Evolutionary conservation across 495 filamentous ascomycete genomes (phyloP).

Genomic region (Rhypophila decipiens): DNA sequence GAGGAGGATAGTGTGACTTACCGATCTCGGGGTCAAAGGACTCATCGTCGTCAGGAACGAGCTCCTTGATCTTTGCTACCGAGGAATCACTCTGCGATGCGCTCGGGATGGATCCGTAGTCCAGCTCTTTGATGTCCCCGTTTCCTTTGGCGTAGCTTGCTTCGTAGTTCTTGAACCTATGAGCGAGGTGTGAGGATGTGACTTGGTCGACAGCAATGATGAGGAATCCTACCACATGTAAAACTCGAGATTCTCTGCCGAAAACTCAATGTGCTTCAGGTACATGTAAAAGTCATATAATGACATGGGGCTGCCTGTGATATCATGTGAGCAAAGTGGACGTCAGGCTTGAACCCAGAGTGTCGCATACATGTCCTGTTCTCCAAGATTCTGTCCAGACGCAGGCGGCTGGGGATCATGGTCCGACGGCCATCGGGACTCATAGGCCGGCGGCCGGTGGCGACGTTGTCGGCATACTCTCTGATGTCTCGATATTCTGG

Average conservation of each 20-base stretch:
- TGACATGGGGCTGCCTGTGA: conserved; percentile 29
- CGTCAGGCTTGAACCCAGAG: neutral
- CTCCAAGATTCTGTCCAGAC: conserved; percentile 32
- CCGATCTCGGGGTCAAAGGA: conserved; percentile 20
- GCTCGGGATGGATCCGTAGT: conserved; percentile 17
- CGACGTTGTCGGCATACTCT: conserved; percentile 25
- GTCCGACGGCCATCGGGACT: conserved; percentile 24
- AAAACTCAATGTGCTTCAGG: conserved; percentile 34
- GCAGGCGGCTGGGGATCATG: conserved; percentile 28
- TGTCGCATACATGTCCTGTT: conserved; percentile 33
- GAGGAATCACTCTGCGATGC: conserved; percentile 23
- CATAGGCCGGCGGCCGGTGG: conserved; percentile 17
- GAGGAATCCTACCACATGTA: conserved; percentile 59
- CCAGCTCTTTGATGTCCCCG: conserved; percentile 14
- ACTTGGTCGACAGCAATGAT: neutral
- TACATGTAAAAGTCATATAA: conserved; percentile 38
- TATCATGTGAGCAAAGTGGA: neutral
- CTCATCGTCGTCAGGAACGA: neutral
- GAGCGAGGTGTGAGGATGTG: neutral
- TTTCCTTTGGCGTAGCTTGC: conserved; percentile 20
- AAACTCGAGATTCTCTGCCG: conserved; percentile 53
- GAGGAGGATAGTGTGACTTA: conserved; percentile 2
- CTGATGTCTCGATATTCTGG: conserved; percentile 36
- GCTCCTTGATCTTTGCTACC: conserved; percentile 11
- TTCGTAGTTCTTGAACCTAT: conserved; percentile 39